These are phyloP conservation scores for Venustampulla echinocandica DNA, from an alignment of 495 filamentous ascomycete genomes.

Conservation along the genomic window DNA sequence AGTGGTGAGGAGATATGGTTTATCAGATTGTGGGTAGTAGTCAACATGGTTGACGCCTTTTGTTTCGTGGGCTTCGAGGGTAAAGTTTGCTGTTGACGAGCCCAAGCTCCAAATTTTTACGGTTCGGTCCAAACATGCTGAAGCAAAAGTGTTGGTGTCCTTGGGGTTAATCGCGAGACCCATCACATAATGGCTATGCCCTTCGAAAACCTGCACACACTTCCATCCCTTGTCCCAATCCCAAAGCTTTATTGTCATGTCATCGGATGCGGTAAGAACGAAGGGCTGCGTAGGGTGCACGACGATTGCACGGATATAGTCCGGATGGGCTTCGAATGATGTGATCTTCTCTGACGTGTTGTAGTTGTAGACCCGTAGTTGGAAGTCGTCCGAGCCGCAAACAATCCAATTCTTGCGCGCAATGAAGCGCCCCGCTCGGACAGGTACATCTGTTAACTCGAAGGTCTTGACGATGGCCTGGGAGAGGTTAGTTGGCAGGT, in stretches of 20 bases:
- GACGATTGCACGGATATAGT: constrained; percentile 95
- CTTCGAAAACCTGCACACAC: constrained; percentile 94
- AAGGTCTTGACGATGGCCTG: constrained; percentile 96
- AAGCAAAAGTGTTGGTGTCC: constrained; percentile 97
- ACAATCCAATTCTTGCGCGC: constrained; percentile 99
- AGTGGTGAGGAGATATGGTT: constrained; percentile 93
- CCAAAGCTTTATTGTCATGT: constrained; percentile 99
- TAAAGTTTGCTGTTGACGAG: constrained; percentile 83
- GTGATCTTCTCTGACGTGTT: constrained; percentile 99
- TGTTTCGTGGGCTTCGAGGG: constrained; percentile 92
- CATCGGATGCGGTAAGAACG: constrained; percentile 93
- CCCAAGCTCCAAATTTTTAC: constrained; percentile 99
- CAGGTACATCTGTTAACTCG: constrained; percentile 97
- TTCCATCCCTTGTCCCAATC: constrained; percentile 99
- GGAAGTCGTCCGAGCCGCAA: constrained; percentile 97
- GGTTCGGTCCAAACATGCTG: constrained; percentile 82
- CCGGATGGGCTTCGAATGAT: constrained; percentile 94
- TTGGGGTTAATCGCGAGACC: constrained; percentile 99
- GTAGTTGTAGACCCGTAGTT: constrained; percentile 94
- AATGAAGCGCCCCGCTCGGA: constrained; percentile 92
- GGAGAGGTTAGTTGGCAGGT: constrained; percentile 13
- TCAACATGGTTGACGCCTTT: constrained; percentile 98
- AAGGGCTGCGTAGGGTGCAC: constrained; percentile 97
- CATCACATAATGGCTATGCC: constrained; percentile 98
- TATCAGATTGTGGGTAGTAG: constrained; percentile 83